These are phyloP conservation scores for Leptomonas seymouri DNA, from an alignment of 208 protist species.

Conservation along the genomic window DNA sequence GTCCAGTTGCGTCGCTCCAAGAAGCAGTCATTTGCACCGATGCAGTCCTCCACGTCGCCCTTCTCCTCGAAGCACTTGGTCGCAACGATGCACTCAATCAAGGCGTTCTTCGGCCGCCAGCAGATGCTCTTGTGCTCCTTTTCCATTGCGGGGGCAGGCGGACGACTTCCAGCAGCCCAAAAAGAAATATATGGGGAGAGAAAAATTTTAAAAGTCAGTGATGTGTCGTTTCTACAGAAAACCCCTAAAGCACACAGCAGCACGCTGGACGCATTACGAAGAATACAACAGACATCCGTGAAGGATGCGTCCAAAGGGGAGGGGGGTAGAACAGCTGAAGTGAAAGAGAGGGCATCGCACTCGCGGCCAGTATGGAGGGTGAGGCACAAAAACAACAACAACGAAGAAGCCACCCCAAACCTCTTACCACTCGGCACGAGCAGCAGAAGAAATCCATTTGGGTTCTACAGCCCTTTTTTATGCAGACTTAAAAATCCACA, in stretches of 20 bases:
- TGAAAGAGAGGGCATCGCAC: too few species aligned
- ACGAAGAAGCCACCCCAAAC: too few species aligned
- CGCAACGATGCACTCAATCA: slow-evolving; percentile 85
- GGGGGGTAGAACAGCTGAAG: too few species aligned
- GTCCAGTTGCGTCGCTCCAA: slow-evolving; percentile 87
- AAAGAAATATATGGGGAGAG: slow-evolving; percentile 2
- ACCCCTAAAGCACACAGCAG: too few species aligned
- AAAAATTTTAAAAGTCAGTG: slow-evolving; percentile 25
- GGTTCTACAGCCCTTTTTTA: too few species aligned
- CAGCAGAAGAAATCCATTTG: too few species aligned
- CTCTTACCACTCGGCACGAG: too few species aligned
- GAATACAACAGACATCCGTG: too few species aligned
- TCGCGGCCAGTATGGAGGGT: too few species aligned
- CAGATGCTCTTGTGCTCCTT: slow-evolving; percentile 83
- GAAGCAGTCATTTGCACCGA: slow-evolving; percentile 82
- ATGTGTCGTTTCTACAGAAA: slow-evolving; percentile 7
- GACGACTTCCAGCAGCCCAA: not conserved
- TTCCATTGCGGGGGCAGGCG: slow-evolving; percentile 47
- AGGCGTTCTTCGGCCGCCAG: slow-evolving; percentile 87
- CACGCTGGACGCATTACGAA: too few species aligned
- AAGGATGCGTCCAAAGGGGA: too few species aligned
- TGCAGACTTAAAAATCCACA: slow-evolving; percentile 6
- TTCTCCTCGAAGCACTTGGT: slow-evolving; percentile 91
- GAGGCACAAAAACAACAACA: too few species aligned
- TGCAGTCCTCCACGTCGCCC: slow-evolving; percentile 74